Percentiles rank a stretch among this genome's conserved stretches.
These are phyloP conservation scores for Cyberlindnera lachancei DNA, from an alignment of 805 yeast genomes.

Conservation along the genomic window DNA sequence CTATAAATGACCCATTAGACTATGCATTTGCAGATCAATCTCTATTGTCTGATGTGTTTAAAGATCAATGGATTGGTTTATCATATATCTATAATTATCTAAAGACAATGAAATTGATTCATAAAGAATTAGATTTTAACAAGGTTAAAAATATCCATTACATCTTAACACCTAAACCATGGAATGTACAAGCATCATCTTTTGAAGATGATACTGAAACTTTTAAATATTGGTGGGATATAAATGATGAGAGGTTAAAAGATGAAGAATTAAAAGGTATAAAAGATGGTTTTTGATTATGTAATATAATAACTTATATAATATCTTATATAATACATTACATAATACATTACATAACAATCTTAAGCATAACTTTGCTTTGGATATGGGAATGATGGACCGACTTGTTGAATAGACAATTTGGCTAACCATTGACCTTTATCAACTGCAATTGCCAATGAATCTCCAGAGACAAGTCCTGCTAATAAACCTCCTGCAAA, in stretches of 20 bases:
- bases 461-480: conserved; percentile 69
- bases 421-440: conserved; percentile 97
- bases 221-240: conserved; percentile 43
- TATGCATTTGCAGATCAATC: conserved; percentile 57
- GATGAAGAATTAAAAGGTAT: conserved; percentile 9
- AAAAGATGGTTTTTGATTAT: conserved; percentile 9
- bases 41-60: conserved; percentile 45
- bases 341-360: not conserved
- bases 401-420: conserved; percentile 83
- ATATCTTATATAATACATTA: not conserved
- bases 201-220: conserved; percentile 37
- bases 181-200: conserved; percentile 37
- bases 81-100: conserved; percentile 49
- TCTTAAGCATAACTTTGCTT: conserved; percentile 13
- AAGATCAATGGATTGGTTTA: conserved; percentile 41
- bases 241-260: conserved; percentile 30
- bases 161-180: conserved; percentile 53
- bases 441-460: conserved; percentile 54
- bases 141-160: conserved; percentile 50
- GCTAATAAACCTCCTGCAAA: conserved; percentile 96
- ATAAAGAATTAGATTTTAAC: conserved; percentile 39
- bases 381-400: conserved; percentile 79
- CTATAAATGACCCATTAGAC: too few relatives aligned
- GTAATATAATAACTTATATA: not conserved
- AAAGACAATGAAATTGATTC: conserved; percentile 41